Percentiles rank a stretch among this genome's conserved stretches.
Evolutionary conservation across 345 rosid genomes (phyloP).

Genomic region (Ceriops decandra): DNA sequence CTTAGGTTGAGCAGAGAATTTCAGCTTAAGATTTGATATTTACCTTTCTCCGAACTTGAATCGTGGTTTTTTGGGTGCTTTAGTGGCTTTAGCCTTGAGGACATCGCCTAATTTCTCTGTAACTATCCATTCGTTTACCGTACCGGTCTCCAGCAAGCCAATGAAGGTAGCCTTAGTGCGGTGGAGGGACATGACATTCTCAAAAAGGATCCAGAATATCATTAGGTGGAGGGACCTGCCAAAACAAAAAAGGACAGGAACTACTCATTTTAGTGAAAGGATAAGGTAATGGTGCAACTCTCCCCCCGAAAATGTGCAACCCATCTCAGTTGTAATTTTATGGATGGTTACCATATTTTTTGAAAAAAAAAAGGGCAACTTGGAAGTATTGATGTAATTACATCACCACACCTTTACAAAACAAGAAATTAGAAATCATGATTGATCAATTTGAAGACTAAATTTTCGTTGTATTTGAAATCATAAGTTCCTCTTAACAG

Average conservation of each 20-base stretch:
- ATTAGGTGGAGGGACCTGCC: constrained; percentile 76
- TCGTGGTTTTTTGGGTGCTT: constrained; percentile 53
- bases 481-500: too few relatives aligned
- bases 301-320: too few relatives aligned
- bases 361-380: too few relatives aligned
- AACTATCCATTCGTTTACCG: constrained; percentile 97
- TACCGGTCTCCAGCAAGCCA: constrained; percentile 76
- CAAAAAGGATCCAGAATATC: constrained; percentile 93
- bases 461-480: too few relatives aligned
- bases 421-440: too few relatives aligned
- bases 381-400: too few relatives aligned
- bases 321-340: too few relatives aligned
- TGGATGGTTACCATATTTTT: too few relatives aligned
- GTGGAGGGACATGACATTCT: constrained; percentile 94
- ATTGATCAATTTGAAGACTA: too few relatives aligned
- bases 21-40: not conserved
- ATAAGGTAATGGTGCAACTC: too few relatives aligned
- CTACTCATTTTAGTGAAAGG: too few relatives aligned
- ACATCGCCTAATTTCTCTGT: constrained; percentile 90
- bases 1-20: not conserved
- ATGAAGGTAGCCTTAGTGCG: constrained; percentile 87
- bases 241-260: not conserved
- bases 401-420: too few relatives aligned
- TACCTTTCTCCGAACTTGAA: constrained; percentile 75
- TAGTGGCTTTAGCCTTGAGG: constrained; percentile 52